These are phyloP conservation scores for Tritrichomonas musculus DNA, from an alignment of 208 protist species.

Conservation along the genomic window DNA sequence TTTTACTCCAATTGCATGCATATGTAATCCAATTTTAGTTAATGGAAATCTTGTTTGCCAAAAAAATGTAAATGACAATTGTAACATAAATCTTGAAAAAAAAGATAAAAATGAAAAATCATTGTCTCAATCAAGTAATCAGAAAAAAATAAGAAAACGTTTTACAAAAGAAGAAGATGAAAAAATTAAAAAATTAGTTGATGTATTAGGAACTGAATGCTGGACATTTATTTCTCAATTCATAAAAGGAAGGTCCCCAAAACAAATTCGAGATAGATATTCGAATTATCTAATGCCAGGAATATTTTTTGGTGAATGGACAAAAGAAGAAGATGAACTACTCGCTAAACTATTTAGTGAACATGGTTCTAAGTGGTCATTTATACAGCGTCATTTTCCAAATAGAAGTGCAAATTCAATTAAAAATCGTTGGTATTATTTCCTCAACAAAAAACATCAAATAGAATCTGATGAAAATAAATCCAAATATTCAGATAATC, in stretches of 20 bases:
- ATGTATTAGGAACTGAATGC: background rate
- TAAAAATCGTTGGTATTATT: constrained; percentile 15
- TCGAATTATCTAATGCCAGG: background rate
- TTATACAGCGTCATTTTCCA: background rate
- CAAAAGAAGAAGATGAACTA: background rate
- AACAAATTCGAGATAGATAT: background rate
- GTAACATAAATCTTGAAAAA: too few species aligned
- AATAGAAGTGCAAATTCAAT: background rate
- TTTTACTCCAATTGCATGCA: too few species aligned
- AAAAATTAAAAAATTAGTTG: background rate
- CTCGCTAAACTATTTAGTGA: background rate
- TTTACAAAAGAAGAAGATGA: constrained; percentile 31
- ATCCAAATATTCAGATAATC: too few species aligned
- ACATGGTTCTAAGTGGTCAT: background rate
- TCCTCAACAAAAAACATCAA: background rate
- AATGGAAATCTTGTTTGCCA: too few species aligned
- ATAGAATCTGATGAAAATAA: too few species aligned
- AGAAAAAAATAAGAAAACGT: too few species aligned
- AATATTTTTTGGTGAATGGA: background rate
- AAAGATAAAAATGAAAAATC: too few species aligned
- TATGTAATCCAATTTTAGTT: too few species aligned
- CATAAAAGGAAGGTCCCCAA: background rate
- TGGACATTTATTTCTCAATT: background rate
- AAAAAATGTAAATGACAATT: too few species aligned
- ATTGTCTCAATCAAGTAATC: too few species aligned